A percentile compares a stretch with the other conserved stretches of the same genome.
phyloP scores from a whole-genome alignment of 2,329 filamentous ascomycete genomes.

The Cryphonectria japonica region DNA sequence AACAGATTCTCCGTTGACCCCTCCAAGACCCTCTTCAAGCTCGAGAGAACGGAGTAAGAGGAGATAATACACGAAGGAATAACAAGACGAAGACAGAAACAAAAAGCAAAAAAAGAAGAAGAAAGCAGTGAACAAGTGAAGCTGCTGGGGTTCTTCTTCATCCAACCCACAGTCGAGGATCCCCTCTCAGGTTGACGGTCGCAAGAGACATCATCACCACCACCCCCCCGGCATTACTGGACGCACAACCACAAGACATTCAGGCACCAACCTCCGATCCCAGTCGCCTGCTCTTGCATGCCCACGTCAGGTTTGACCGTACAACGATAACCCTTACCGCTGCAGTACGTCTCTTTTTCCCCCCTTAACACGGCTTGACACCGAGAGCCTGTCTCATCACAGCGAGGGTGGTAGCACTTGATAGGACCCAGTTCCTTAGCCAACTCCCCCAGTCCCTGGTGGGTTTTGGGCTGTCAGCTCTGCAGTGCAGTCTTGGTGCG shows the following conservation, averaged over 20 bases:
- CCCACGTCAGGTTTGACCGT: slow-evolving; percentile 12
- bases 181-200: no score
- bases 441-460: slow-evolving; percentile 21
- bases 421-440: slow-evolving; percentile 21
- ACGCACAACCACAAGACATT: slow-evolving; percentile 16
- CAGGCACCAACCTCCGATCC: slow-evolving; percentile 23
- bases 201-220: not conserved
- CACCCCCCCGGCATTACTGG: not conserved
- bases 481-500: slow-evolving; percentile 14
- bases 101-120: not conserved
- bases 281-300: slow-evolving; percentile 5
- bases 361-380: slow-evolving; percentile 16
- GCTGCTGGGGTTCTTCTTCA: not conserved
- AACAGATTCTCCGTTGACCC: not conserved
- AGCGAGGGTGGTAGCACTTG: slow-evolving; percentile 22
- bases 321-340: not conserved
- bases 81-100: no score
- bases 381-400: slow-evolving; percentile 28
- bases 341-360: slow-evolving; percentile 3
- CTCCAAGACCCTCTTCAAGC: not conserved
- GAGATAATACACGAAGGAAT: no score
- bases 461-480: slow-evolving; percentile 30
- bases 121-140: not conserved
- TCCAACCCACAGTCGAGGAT: not conserved
- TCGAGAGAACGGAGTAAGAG: not conserved